Conservation (phyloP, 148 eudicot species). For the Silene latifolia region DNA sequence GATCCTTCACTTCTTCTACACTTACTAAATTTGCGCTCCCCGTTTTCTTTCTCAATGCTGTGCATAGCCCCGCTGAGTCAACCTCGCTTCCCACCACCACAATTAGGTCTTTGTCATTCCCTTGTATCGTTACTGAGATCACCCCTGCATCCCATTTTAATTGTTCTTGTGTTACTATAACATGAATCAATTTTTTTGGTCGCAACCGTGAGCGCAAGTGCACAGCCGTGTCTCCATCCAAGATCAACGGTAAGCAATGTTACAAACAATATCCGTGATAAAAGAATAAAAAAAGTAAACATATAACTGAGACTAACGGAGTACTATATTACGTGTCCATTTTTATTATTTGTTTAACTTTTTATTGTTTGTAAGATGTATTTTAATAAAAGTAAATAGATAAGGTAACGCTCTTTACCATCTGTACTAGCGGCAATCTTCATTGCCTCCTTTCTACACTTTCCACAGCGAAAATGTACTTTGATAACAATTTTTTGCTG, state of each 20-base stretch:
- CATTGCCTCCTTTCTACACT: slow-evolving; percentile 36
- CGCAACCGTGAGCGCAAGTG: no score
- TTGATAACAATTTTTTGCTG: slow-evolving; percentile 40
- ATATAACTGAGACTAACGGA: no score
- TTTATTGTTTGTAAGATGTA: no score
- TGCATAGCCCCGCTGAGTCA: slow-evolving; percentile 30
- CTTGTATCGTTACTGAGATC: slow-evolving; percentile 30
- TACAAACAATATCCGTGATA: no score
- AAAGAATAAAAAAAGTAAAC: no score
- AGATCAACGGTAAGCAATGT: no score
- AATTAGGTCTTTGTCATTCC: slow-evolving; percentile 27
- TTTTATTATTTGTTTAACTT: no score
- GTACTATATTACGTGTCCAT: no score
- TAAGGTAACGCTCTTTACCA: slow-evolving; percentile 11
- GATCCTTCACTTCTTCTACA: slow-evolving; percentile 28
- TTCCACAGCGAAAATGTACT: slow-evolving; percentile 24
- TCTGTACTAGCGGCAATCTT: slow-evolving; percentile 29
- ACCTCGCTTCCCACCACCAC: slow-evolving; percentile 26
- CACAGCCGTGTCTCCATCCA: no score
- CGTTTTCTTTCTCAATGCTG: slow-evolving; percentile 23
- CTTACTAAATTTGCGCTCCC: slow-evolving; percentile 20
- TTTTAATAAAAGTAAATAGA: no score
- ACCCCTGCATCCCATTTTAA: slow-evolving; percentile 15
- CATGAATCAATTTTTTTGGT: no score
- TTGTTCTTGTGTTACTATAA: no score